Conservation (phyloP, 768 basidiomycete genomes). For the Podaxis sp. region DNA sequence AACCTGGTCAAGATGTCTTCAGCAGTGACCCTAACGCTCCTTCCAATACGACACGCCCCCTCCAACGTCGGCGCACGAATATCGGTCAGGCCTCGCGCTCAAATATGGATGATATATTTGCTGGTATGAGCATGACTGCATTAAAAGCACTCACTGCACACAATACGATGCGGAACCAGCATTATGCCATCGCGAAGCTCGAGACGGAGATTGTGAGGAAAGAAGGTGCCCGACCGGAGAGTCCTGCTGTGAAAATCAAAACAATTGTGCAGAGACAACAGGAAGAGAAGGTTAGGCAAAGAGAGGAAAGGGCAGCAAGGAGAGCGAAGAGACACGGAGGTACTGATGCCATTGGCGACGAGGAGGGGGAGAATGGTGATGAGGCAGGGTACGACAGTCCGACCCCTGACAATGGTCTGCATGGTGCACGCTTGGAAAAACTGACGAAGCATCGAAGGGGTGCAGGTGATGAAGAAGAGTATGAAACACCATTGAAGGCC, state of each 20-base stretch:
- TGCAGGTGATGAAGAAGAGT: slow-evolving; percentile 82
- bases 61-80: slow-evolving; percentile 41
- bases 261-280: slow-evolving; percentile 66
- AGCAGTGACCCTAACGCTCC: neutral
- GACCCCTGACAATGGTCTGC: neutral
- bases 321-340: slow-evolving; percentile 47
- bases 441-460: slow-evolving; percentile 52
- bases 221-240: slow-evolving; percentile 72
- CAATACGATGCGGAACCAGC: slow-evolving; percentile 75
- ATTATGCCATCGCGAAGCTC: slow-evolving; percentile 56
- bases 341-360: slow-evolving; percentile 28
- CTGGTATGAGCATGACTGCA: slow-evolving; percentile 68
- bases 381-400: slow-evolving; percentile 22
- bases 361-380: slow-evolving; percentile 27
- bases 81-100: slow-evolving; percentile 28
- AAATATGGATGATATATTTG: slow-evolving; percentile 43
- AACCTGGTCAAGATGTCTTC: neutral
- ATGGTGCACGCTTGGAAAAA: neutral
- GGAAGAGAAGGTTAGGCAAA: slow-evolving; percentile 56
- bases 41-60: slow-evolving; percentile 24
- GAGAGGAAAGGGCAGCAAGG: slow-evolving; percentile 60
- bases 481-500: slow-evolving; percentile 61
- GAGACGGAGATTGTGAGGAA: slow-evolving; percentile 72
- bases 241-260: slow-evolving; percentile 72
- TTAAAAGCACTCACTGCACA: slow-evolving; percentile 68